Evolutionary conservation across 1,139 yeast genomes (phyloP).

Genomic region (Zygotorulaspora mrakii): DNA sequence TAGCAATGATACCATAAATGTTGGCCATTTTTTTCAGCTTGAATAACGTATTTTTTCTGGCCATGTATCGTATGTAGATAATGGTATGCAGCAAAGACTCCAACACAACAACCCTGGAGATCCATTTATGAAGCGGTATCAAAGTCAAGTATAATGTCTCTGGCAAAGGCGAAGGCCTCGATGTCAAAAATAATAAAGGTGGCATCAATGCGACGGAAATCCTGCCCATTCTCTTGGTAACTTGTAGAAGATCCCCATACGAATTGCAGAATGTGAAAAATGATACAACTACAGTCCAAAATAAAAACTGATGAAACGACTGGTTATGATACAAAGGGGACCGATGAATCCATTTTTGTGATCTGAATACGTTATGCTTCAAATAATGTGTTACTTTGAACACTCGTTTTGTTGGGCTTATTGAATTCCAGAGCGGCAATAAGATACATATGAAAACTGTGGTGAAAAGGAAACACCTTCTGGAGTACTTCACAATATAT

Average conservation of each 20-base stretch:
- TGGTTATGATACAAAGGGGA: slow-evolving; percentile 29
- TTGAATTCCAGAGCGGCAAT: slow-evolving; percentile 26
- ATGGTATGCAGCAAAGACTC: slow-evolving; percentile 53
- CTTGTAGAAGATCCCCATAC: slow-evolving; percentile 26
- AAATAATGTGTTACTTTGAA: slow-evolving; percentile 27
- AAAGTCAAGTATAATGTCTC: slow-evolving; percentile 54
- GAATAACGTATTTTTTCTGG: slow-evolving; percentile 42
- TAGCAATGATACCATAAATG: slow-evolving; percentile 58
- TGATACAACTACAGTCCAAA: slow-evolving; percentile 24
- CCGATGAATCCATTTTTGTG: slow-evolving; percentile 23
- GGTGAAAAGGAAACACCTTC: slow-evolving; percentile 14
- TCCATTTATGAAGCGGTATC: slow-evolving; percentile 72
- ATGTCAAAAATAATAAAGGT: slow-evolving; percentile 53
- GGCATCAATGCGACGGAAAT: slow-evolving; percentile 65
- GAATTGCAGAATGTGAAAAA: slow-evolving; percentile 19
- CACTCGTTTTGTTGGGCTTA: slow-evolving; percentile 22
- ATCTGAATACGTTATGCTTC: slow-evolving; percentile 24
- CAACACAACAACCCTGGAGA: slow-evolving; percentile 59
- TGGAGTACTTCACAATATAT: slow-evolving; percentile 12
- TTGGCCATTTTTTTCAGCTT: slow-evolving; percentile 50
- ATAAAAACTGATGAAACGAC: slow-evolving; percentile 23
- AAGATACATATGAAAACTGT: slow-evolving; percentile 21
- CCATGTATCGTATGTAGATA: slow-evolving; percentile 44
- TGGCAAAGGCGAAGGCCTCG: slow-evolving; percentile 59
- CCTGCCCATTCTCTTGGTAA: slow-evolving; percentile 44